Evolutionary conservation across 2,329 filamentous ascomycete species (phyloP), one percentile per base, ranked within the genome.

Genomic region (Aspergillus spinulosporus): DNA sequence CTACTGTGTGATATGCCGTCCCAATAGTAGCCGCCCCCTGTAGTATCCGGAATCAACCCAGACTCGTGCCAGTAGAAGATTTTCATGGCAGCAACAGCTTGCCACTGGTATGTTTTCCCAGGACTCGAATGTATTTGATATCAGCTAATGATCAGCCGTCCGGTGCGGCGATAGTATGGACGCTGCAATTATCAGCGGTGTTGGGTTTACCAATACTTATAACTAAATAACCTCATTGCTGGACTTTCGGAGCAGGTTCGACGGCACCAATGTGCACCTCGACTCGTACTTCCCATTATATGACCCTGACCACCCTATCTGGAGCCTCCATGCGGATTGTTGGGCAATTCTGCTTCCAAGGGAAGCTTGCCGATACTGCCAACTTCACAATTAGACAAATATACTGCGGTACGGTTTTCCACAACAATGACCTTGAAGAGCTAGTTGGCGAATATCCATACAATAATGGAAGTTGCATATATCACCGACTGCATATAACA

Each of bases 61-160:
- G 21, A 21, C 21, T 7, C 21, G 15, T 51, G 29, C 47, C 34
- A 7, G 5, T 9, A 4, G 21, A 49, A 5, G 37, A 31, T 21
- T 53, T 49, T 29, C 49, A 49, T 57, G 54, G 54, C 44, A 57
- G 31, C 49, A 49, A 34, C 21, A 11, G 31, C 44, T 57, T 8
- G 44, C 49, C 14, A 29, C 49, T n/a, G 37, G 49, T 57, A 37
- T 36, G 49, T 32, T 48, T 2, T 28, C 21, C n/a, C 2, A 39
- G 31, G 5, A 15, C 9, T 34, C 9, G 1, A 26, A 11, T 28
- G 9, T 45, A 26, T 29, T 3, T 11, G 43, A 32, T 28, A 9
- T 8, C 34, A 32, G 14, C 43, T 47, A 29, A 52, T 32, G 14
- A 28, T 14, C 8, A 28, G 4, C 12, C 47, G 54, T 49, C 11